Base-by-base conservation (phyloP, 139 green algal species). In the Tetradesmus obliquus region DNA sequence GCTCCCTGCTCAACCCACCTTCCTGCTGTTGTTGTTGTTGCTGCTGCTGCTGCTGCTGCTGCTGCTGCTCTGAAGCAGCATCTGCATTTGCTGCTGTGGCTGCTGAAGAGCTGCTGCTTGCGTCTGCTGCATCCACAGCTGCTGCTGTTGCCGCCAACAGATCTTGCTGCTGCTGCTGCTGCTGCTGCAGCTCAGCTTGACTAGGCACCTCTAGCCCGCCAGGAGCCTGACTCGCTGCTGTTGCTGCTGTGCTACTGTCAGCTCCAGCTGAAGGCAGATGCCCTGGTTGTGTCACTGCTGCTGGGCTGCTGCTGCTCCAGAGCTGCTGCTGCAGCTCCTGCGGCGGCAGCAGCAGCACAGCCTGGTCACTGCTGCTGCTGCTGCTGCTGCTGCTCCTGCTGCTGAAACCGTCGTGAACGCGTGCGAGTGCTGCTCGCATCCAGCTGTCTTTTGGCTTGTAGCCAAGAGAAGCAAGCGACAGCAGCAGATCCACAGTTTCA, bases 401-500 rank as follows among this genome's bases (percentile, higher is more conserved):
- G 55, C 4, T 55, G 60, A 82, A n/a, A 7, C n/a, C 62, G 85
- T 53, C 13, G 5, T 81, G 85, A 9, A 69, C 5, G 60, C 32
- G 60, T 32, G n/a, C 60, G 10, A 89, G 66, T 20, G 62, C 62
- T 57, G 60, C 13, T 0, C 74, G 53, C 62, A 91, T 71, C 79
- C 76, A 91, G 5, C 2, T 7, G 4, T 76, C 79, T 55, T 24
- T 24, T 6, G 88, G 88, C n/a, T 62, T 69, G 66, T 79, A 82
- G 15, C 13, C 57, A 13, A 91, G 58, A 0, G 82, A 60, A 2
- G 45, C 82, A 4, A 91, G 79, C 9, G 79, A 87, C 88, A 91
- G 79, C 88, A 91, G 58, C 57, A 91, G 79, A 22, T 91, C 79
- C 51, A 91, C 79, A 7, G 85, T 22, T 19, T 87, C 88, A 5